Conservation (phyloP, 73 alveolate genomes). For the Diophrys appendiculata region DNA sequence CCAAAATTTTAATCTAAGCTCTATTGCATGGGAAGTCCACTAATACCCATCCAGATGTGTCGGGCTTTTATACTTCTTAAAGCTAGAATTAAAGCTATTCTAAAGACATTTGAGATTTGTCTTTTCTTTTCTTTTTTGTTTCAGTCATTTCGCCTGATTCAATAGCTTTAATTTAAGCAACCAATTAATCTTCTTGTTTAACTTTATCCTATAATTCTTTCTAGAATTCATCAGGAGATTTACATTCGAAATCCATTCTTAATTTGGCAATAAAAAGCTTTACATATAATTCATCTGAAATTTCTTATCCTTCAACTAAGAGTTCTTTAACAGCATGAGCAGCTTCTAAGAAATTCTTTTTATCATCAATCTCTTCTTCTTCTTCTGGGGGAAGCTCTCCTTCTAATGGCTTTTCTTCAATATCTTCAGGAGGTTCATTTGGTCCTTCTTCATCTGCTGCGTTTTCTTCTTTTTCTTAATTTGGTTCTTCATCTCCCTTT, state of each 20-base stretch:
- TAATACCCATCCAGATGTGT: constrained; percentile 86
- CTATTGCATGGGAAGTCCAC: constrained; percentile 92
- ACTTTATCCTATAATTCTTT: constrained; percentile 68
- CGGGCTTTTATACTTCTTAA: constrained; percentile 54
- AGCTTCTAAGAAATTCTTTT: constrained; percentile 40
- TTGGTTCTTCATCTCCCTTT: background rate
- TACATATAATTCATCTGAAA: constrained; percentile 80
- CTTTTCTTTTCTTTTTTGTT: constrained; percentile 57
- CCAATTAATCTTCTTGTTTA: constrained; percentile 65
- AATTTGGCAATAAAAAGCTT: constrained; percentile 66
- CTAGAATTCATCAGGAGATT: constrained; percentile 58
- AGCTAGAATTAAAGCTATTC: constrained; percentile 62
- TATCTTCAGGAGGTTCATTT: constrained; percentile 16
- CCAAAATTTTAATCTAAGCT: constrained; percentile 88
- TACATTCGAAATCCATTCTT: constrained; percentile 70
- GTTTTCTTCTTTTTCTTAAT: constrained; percentile 16
- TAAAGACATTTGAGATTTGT: constrained; percentile 47
- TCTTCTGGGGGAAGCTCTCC: constrained; percentile 34
- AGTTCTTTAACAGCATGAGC: constrained; percentile 44
- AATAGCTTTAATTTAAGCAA: constrained; percentile 32
- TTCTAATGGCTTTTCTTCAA: constrained; percentile 22
- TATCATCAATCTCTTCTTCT: constrained; percentile 22
- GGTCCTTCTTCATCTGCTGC: constrained; percentile 13
- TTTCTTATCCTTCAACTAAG: constrained; percentile 75
- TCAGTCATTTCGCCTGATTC: constrained; percentile 54